phyloP scores from a whole-genome alignment of 768 basidiomycete species.

The Phylloporus sp. region DNA sequence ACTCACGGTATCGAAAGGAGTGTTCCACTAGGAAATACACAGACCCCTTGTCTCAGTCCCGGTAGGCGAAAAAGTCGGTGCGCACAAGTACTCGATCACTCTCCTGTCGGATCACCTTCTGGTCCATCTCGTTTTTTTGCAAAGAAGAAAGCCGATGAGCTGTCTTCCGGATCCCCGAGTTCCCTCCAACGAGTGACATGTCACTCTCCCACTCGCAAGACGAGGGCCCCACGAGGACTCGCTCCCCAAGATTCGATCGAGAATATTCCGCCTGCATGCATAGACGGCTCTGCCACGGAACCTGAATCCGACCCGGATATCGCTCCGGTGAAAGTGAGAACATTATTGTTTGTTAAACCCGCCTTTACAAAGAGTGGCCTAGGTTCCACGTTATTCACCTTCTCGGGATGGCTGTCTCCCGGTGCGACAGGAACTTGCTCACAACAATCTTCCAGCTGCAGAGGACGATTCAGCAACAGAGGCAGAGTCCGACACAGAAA shows the following conservation, averaged over 20 bases:
- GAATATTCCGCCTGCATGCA: slow-evolving; percentile 1
- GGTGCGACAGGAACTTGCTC: not conserved
- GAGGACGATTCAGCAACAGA: slow-evolving; percentile 30
- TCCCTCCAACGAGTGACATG: not conserved
- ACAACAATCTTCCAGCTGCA: not conserved
- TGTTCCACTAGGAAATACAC: not conserved
- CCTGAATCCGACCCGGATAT: slow-evolving; percentile 25
- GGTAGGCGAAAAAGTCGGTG: slow-evolving; percentile 1
- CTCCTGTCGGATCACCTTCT: slow-evolving; percentile 1
- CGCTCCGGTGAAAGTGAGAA: slow-evolving; percentile 7
- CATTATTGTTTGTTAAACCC: not conserved
- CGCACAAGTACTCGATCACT: not conserved
- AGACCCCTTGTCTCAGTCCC: not conserved
- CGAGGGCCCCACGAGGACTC: not conserved
- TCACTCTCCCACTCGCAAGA: slow-evolving; percentile 4
- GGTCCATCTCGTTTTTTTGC: not conserved
- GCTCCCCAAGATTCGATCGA: slow-evolving; percentile 3
- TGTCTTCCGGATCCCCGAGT: not conserved
- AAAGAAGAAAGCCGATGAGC: slow-evolving; percentile 4
- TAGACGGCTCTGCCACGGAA: slow-evolving; percentile 31
- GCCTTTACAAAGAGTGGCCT: not conserved
- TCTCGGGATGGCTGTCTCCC: not conserved
- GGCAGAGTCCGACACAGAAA: slow-evolving; percentile 32
- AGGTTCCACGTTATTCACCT: not conserved
- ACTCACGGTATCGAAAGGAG: slow-evolving; percentile 14